phyloP scores from a whole-genome alignment of 768 basidiomycete genomes.

The Kwoniella sp. region DNA sequence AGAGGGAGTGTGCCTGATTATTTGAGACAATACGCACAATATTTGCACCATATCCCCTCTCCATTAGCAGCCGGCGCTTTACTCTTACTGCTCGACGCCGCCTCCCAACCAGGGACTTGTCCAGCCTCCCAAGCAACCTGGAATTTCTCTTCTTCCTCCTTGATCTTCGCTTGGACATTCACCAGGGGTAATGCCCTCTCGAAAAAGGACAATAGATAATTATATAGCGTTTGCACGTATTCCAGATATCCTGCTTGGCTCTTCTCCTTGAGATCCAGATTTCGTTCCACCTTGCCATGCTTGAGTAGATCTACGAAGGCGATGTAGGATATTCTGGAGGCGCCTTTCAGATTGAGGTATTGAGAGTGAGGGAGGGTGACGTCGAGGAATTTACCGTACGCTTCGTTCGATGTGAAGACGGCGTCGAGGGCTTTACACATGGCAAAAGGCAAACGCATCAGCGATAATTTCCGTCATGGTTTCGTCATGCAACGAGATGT shows the following conservation, averaged over 20 bases:
- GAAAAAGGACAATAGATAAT: constrained; percentile 82
- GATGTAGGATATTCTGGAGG: constrained; percentile 75
- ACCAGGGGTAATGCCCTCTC: constrained; percentile 81
- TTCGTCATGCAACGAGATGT: too few relatives aligned
- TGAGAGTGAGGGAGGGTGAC: constrained; percentile 82
- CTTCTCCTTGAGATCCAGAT: constrained; percentile 51
- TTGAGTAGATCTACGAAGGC: constrained; percentile 90
- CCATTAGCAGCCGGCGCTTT: constrained; percentile 57
- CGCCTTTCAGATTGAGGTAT: constrained; percentile 85
- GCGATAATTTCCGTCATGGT: too few relatives aligned
- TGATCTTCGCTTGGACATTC: constrained; percentile 71
- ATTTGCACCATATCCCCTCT: constrained; percentile 89
- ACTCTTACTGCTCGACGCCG: constrained; percentile 57
- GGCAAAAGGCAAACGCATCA: too few relatives aligned
- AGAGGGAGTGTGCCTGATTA: too few relatives aligned
- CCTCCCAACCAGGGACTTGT: constrained; percentile 75
- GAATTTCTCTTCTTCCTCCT: constrained; percentile 70
- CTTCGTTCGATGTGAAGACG: constrained; percentile 94
- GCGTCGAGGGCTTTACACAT: constrained; percentile 57
- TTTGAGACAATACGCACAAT: constrained; percentile 66
- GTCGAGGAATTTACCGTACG: constrained; percentile 92
- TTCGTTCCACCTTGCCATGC: constrained; percentile 61
- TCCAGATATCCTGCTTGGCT: constrained; percentile 59
- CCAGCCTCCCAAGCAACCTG: constrained; percentile 75
- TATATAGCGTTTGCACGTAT: constrained; percentile 79